These are phyloP conservation scores for Saccharomyces pastorianus DNA, from an alignment of 1,139 yeast genomes.

Conservation along the genomic window DNA sequence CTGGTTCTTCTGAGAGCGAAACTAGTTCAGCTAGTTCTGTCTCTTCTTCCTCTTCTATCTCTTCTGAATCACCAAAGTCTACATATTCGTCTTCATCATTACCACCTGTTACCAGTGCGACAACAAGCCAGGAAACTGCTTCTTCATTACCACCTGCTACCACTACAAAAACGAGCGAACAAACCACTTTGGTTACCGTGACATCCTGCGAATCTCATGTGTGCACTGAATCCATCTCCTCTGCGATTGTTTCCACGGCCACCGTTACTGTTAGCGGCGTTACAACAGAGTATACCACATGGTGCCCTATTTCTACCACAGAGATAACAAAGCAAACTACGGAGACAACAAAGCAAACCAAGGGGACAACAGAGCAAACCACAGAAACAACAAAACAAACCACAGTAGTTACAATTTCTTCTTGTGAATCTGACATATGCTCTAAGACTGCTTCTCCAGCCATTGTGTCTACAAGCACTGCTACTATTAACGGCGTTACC, in stretches of 20 bases:
- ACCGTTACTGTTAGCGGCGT: background rate
- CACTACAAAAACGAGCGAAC: background rate
- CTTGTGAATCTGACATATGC: background rate
- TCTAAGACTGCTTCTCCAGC: background rate
- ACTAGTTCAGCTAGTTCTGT: background rate
- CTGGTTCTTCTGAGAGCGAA: background rate
- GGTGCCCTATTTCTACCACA: background rate
- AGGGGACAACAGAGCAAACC: no score
- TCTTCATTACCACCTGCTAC: background rate
- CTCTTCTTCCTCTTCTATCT: background rate
- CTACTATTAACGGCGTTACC: background rate
- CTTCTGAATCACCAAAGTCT: background rate
- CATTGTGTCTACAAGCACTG: background rate
- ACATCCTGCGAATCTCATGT: background rate
- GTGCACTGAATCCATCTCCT: background rate
- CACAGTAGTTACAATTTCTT: background rate
- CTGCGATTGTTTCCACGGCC: background rate
- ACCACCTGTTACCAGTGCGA: background rate
- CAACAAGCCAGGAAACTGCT: no score
- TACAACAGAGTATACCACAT: background rate
- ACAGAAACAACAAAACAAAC: background rate
- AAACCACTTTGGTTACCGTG: background rate
- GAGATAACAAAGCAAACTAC: conserved; percentile 12
- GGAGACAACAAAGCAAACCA: background rate
- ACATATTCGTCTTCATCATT: background rate